Evolutionary conservation across 306 rosid species (phyloP).

Genomic region (Lithocarpus polystachyus): DNA sequence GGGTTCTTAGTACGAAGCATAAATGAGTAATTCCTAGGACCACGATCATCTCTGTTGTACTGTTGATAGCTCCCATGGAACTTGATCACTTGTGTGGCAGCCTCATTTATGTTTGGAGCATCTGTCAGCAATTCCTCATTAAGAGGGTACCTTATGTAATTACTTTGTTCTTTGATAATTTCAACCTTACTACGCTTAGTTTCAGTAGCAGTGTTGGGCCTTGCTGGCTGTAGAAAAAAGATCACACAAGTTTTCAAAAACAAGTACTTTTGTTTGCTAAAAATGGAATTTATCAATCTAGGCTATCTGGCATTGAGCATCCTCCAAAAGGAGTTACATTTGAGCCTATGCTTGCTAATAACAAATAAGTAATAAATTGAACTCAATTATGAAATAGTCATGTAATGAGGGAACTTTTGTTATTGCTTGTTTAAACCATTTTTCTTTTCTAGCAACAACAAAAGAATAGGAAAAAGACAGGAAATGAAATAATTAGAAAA

Average conservation of each 20-base stretch:
- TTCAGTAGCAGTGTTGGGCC: slow-evolving; percentile 49
- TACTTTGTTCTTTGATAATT: slow-evolving; percentile 88
- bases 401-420: background rate
- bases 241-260: background rate
- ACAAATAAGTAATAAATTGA: background rate
- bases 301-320: background rate
- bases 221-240: slow-evolving; percentile 51
- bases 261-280: background rate
- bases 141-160: slow-evolving; percentile 86
- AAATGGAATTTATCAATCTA: slow-evolving; percentile 1
- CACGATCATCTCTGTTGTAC: slow-evolving; percentile 89
- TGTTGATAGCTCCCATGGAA: slow-evolving; percentile 98
- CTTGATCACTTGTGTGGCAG: slow-evolving; percentile 91
- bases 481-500: background rate
- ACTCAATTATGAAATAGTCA: background rate
- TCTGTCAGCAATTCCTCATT: slow-evolving; percentile 86
- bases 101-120: slow-evolving; percentile 81
- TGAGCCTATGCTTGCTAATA: background rate
- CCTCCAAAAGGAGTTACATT: background rate
- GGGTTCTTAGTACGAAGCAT: slow-evolving; percentile 99
- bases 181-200: slow-evolving; percentile 96
- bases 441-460: background rate
- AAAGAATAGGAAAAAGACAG: background rate
- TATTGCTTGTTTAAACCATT: background rate
- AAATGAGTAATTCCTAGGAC: slow-evolving; percentile 74